phyloP scores from a whole-genome alignment of 768 basidiomycete genomes.

The Flagelloscypha sp. region DNA sequence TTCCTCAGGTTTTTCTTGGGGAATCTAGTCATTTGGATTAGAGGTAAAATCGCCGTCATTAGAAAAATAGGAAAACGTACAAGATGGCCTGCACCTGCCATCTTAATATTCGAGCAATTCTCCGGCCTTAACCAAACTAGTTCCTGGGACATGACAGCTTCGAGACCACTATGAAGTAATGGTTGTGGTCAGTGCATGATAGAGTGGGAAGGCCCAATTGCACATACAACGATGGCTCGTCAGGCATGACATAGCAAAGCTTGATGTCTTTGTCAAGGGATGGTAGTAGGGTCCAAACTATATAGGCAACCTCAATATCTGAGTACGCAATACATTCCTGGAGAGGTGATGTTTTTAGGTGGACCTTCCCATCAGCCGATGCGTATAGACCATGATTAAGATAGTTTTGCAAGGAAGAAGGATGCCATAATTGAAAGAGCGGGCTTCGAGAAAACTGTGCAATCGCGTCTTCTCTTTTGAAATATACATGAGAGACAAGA shows the following conservation, averaged over 20 bases:
- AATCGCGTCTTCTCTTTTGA: conserved; percentile 51
- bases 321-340: conserved; percentile 62
- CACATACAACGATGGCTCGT: conserved; percentile 28
- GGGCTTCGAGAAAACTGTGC: conserved; percentile 38
- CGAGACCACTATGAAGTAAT: too few species aligned
- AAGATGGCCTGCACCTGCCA: conserved; percentile 35
- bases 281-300: too few species aligned
- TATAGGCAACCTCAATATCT: too few species aligned
- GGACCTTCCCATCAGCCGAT: conserved; percentile 31
- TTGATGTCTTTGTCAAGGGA: conserved; percentile 45
- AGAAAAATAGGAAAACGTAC: conserved; percentile 21
- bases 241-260: conserved; percentile 51
- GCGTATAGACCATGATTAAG: conserved; percentile 48
- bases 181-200: too few species aligned
- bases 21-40: too few species aligned
- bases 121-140: conserved; percentile 36
- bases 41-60: neutral
- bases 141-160: conserved; percentile 23
- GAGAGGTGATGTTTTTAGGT: conserved; percentile 57
- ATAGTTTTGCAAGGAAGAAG: conserved; percentile 49
- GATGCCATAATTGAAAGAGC: conserved; percentile 71
- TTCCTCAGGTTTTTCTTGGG: too few species aligned
- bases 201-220: conserved; percentile 17
- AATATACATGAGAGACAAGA: neutral
- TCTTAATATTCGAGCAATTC: conserved; percentile 33